phyloP scores from a whole-genome alignment of 331 rosid genomes.

The Saraca asoca region DNA sequence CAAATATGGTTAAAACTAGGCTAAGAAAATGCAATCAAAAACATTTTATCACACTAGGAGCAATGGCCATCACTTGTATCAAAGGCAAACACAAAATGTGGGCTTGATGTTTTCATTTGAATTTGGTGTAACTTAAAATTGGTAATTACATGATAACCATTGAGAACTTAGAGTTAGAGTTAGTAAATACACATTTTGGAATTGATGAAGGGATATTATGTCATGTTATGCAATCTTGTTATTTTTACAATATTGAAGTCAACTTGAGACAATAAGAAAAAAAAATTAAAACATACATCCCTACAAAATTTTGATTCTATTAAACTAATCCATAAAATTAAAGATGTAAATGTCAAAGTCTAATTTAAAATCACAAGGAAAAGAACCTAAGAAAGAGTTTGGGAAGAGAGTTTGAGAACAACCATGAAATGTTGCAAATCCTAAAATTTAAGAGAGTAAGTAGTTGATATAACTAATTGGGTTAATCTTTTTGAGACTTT shows the following conservation, averaged over 20 bases:
- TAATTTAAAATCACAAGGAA: slow-evolving; percentile 9
- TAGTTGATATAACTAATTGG: slow-evolving; percentile 69
- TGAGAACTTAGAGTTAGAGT: slow-evolving; percentile 23
- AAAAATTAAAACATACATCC: too few species aligned
- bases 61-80: slow-evolving; percentile 17
- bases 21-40: too few species aligned
- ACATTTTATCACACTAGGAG: too few species aligned
- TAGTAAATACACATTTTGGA: slow-evolving; percentile 19
- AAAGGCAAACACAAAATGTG: slow-evolving; percentile 13
- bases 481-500: slow-evolving; percentile 83
- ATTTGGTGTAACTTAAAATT: slow-evolving; percentile 7
- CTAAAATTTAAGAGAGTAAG: slow-evolving; percentile 74
- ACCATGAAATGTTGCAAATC: slow-evolving; percentile 90
- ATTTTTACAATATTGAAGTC: slow-evolving; percentile 14
- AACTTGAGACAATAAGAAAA: slow-evolving; percentile 15
- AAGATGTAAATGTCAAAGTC: neutral
- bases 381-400: slow-evolving; percentile 57
- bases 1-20: too few species aligned
- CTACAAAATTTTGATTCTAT: neutral
- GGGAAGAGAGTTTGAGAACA: slow-evolving; percentile 55
- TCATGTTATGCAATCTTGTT: slow-evolving; percentile 2
- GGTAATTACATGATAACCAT: slow-evolving; percentile 23
- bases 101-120: slow-evolving; percentile 15
- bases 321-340: neutral
- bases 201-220: slow-evolving; percentile 7